Base-by-base conservation (phyloP, 495 filamentous ascomycete genomes). In the Recurvomyces mirabilis region DNA sequence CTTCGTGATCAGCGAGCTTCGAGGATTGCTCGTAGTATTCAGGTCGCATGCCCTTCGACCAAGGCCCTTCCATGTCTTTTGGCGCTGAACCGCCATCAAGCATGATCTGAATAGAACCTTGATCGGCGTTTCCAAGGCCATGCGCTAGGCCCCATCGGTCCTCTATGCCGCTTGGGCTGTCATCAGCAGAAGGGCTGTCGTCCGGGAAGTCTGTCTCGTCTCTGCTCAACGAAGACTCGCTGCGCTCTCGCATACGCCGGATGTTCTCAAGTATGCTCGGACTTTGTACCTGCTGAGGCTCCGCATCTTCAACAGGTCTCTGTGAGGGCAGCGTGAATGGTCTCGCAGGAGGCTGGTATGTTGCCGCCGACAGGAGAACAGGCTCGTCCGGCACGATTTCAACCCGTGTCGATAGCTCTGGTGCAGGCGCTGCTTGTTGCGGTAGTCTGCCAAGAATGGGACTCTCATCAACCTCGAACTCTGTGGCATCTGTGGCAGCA, bases 371-470 rank as follows among this genome's bases (percentile, higher is more conserved):
- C 2, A 51, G 53, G 31, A 58, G 19, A 23, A 47, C 34, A 15
- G 43, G 38, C 24, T 51, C 38, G 40, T 26, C 36, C 25, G 11
- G 12, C 18, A 41, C 11, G 41, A 39, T 10, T 59, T 62, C 19
- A 62, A 46, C 52, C 67, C 65, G 23, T 67, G 61, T 4, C 43
- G 67, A 60, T 28, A 26, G 63, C 57, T 40, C 66, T 63, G 25
- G 52, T 75, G 70, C 5, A 77, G 84, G n/a, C 14, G 70, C 70
- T 36, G 72, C 74, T 15, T 74, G 72, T 6, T 69, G 72, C n/a
- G 82, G 70, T 18, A 58, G 75, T 38, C 79, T 73, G 11, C 84
- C 84, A 19, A 91, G 62, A 9, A 63, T 44, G 3, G 61, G 63
- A 31, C 61, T 86, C 49, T 86, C 81, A 12, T 66, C 63, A 10